A percentile compares a stretch with the other conserved stretches of the same genome.
Evolutionary conservation across 306 rosid species (phyloP).

Genomic region (Cucurbita pepo): DNA sequence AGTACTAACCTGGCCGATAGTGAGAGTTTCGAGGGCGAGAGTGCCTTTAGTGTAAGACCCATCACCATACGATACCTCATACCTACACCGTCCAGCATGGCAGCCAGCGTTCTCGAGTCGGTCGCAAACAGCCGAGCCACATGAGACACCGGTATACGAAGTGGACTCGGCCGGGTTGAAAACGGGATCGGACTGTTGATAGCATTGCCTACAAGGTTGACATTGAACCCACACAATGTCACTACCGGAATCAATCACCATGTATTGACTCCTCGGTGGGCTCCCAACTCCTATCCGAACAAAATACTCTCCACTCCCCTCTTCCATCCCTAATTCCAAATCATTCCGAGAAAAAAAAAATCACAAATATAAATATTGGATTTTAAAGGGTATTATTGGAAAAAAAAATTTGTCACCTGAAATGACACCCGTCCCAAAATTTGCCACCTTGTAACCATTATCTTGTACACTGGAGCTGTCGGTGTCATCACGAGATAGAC

Average conservation of each 20-base stretch:
- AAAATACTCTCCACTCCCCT: constrained; percentile 75
- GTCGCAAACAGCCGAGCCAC: constrained; percentile 45
- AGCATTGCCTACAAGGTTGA: constrained; percentile 61
- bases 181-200: constrained; percentile 71
- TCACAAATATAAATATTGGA: neutral
- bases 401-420: neutral
- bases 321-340: constrained; percentile 33
- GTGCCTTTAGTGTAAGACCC: constrained; percentile 81
- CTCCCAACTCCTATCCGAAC: constrained; percentile 64
- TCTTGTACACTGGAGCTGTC: neutral
- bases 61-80: constrained; percentile 65
- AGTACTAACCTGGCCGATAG: constrained; percentile 25
- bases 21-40: constrained; percentile 66
- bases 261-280: constrained; percentile 49
- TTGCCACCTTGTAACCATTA: neutral
- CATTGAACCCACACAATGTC: constrained; percentile 91
- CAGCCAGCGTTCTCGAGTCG: constrained; percentile 51
- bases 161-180: constrained; percentile 70
- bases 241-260: constrained; percentile 76
- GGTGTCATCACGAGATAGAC: constrained; percentile 1
- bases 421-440: constrained; percentile 49
- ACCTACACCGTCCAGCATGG: constrained; percentile 45
- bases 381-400: neutral
- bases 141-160: constrained; percentile 39
- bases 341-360: neutral